These are phyloP conservation scores for Penicillium polonicum DNA, from an alignment of 2,329 filamentous ascomycete species.

Conservation along the genomic window DNA sequence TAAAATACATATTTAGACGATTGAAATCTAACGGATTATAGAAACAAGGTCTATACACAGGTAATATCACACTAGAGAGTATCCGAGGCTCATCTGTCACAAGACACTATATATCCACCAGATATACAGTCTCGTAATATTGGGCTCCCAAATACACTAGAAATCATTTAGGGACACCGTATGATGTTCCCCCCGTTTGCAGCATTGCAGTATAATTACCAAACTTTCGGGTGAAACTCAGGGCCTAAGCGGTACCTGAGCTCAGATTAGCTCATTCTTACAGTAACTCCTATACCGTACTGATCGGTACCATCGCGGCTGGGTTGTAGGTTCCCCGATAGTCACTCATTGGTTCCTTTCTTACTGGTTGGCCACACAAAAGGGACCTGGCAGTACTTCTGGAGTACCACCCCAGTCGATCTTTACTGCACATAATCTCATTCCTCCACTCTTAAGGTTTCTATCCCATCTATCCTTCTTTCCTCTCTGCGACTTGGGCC, in stretches of 20 bases:
- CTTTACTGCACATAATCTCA: slow-evolving; percentile 18
- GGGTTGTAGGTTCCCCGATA: neutral
- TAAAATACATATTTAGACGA: neutral
- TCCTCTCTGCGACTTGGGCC: slow-evolving; percentile 8
- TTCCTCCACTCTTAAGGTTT: slow-evolving; percentile 17
- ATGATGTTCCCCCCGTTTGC: slow-evolving; percentile 8
- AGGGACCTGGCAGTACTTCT: slow-evolving; percentile 17
- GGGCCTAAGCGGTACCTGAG: slow-evolving; percentile 8
- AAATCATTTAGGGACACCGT: neutral
- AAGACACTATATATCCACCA: neutral
- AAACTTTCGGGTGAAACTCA: neutral
- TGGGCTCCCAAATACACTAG: neutral
- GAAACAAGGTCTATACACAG: neutral
- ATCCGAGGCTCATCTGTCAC: slow-evolving; percentile 6
- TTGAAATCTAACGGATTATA: neutral
- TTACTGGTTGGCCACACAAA: slow-evolving; percentile 1
- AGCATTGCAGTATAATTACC: slow-evolving; percentile 15
- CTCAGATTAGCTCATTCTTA: slow-evolving; percentile 12
- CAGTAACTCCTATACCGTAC: slow-evolving; percentile 12
- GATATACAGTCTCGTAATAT: neutral
- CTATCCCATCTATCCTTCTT: slow-evolving; percentile 17
- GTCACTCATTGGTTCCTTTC: slow-evolving; percentile 19
- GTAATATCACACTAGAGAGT: neutral
- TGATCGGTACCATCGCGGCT: slow-evolving; percentile 8
- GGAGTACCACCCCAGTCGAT: slow-evolving; percentile 18